phyloP scores from a whole-genome alignment of 2,329 filamentous ascomycete species.

The Talaromyces piceae region DNA sequence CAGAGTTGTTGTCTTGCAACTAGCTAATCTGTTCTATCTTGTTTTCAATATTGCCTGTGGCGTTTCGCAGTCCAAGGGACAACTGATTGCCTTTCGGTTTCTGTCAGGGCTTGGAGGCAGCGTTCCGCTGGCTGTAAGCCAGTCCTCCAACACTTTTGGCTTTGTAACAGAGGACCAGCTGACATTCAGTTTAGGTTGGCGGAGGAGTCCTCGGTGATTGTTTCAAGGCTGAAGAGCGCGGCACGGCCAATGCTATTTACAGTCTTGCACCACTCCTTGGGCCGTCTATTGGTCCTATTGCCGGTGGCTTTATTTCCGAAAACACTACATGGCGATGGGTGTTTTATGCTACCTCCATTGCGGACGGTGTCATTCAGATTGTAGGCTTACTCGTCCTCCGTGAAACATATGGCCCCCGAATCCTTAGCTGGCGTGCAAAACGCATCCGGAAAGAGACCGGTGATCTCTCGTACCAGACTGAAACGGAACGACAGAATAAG shows the following conservation, averaged over 20 bases:
- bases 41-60: neutral
- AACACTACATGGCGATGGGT: conserved; percentile 64
- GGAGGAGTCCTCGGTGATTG: conserved; percentile 49
- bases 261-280: conserved; percentile 53
- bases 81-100: conserved; percentile 53
- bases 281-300: conserved; percentile 54
- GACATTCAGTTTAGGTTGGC: conserved; percentile 29
- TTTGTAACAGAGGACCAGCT: neutral
- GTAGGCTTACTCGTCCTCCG: conserved; percentile 35
- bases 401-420: neutral
- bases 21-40: neutral
- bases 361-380: conserved; percentile 51
- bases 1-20: neutral
- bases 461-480: neutral
- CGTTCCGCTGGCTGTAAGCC: conserved; percentile 44
- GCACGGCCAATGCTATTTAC: conserved; percentile 42
- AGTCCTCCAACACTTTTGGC: neutral
- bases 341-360: conserved; percentile 61
- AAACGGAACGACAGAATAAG: neutral
- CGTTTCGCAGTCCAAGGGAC: conserved; percentile 39
- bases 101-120: conserved; percentile 52
- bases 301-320: conserved; percentile 55
- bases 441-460: neutral
- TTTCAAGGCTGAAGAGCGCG: conserved; percentile 52
- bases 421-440: neutral